Evolutionary conservation across 129 eudicot genomes (phyloP).

Genomic region (Silybum marianum): DNA sequence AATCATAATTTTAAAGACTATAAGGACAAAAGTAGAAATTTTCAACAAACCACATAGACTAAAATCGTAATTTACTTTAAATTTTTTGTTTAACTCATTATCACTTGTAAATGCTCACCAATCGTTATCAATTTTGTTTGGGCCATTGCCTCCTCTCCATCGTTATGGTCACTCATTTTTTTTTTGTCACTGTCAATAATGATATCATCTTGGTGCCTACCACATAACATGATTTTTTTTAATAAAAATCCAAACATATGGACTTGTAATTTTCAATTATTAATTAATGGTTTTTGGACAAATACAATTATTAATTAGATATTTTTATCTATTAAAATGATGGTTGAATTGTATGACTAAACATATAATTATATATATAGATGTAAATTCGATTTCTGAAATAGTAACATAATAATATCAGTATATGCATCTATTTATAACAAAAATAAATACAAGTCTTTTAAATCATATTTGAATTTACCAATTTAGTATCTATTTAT

Average conservation of each 20-base stretch:
- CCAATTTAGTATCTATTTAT: too few relatives aligned
- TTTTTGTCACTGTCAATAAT: neutral
- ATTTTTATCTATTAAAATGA: neutral
- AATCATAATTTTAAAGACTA: too few relatives aligned
- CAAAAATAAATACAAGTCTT: too few relatives aligned
- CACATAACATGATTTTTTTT: conserved; percentile 1
- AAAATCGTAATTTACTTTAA: too few relatives aligned
- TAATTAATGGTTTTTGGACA: neutral
- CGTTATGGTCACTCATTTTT: neutral
- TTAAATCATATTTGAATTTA: too few relatives aligned
- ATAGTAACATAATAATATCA: too few relatives aligned
- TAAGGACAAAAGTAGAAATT: too few relatives aligned
- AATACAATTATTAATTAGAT: neutral
- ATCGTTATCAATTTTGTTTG: neutral
- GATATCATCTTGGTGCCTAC: neutral
- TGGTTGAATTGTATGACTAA: neutral
- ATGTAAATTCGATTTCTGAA: neutral
- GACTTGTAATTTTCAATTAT: neutral
- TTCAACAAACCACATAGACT: too few relatives aligned
- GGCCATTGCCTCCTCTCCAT: neutral
- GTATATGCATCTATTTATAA: neutral
- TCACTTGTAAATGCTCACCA: neutral
- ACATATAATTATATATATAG: neutral
- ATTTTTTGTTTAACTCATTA: neutral
- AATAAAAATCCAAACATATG: neutral